Conservation (phyloP, 2,329 filamentous ascomycete genomes). For the Fusarium xyrophilum region DNA sequence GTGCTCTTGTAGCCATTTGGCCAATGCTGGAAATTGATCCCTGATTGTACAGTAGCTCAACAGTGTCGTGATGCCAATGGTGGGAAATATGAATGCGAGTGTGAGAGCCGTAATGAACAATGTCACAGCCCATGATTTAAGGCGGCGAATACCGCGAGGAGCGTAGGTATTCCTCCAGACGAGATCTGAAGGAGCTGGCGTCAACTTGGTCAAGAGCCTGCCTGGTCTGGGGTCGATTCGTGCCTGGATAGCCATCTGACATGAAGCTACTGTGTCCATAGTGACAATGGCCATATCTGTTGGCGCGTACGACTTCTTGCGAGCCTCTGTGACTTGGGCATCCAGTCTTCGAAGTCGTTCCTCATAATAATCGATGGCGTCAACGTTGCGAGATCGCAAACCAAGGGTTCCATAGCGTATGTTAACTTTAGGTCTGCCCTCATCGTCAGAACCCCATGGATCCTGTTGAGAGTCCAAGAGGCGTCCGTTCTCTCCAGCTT, state of each 20-base stretch:
- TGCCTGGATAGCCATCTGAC: slow-evolving; percentile 95
- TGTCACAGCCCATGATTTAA: slow-evolving; percentile 84
- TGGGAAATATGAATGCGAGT: slow-evolving; percentile 84
- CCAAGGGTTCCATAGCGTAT: slow-evolving; percentile 82
- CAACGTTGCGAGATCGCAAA: slow-evolving; percentile 74
- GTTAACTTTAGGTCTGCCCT: slow-evolving; percentile 69
- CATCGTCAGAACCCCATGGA: slow-evolving; percentile 47
- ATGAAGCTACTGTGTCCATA: slow-evolving; percentile 92
- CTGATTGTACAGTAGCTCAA: slow-evolving; percentile 82
- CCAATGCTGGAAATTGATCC: slow-evolving; percentile 74
- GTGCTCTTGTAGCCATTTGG: slow-evolving; percentile 70
- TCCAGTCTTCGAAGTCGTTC: slow-evolving; percentile 83
- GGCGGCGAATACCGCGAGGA: slow-evolving; percentile 73
- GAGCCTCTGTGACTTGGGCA: slow-evolving; percentile 71
- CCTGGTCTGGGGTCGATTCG: slow-evolving; percentile 90
- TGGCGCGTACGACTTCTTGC: slow-evolving; percentile 77
- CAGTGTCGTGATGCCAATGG: slow-evolving; percentile 79
- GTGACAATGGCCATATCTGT: slow-evolving; percentile 93
- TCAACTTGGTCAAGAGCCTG: slow-evolving; percentile 81
- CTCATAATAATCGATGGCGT: slow-evolving; percentile 94
- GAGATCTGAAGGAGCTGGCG: slow-evolving; percentile 89
- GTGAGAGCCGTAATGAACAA: slow-evolving; percentile 82
- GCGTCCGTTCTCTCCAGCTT: slow-evolving; percentile 63
- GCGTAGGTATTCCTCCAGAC: slow-evolving; percentile 95
- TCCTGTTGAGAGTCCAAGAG: slow-evolving; percentile 60